Percentiles rank a stretch among this genome's conserved stretches.
Conservation (phyloP, 345 rosid genomes). For the Eucalyptus curtisii region DNA sequence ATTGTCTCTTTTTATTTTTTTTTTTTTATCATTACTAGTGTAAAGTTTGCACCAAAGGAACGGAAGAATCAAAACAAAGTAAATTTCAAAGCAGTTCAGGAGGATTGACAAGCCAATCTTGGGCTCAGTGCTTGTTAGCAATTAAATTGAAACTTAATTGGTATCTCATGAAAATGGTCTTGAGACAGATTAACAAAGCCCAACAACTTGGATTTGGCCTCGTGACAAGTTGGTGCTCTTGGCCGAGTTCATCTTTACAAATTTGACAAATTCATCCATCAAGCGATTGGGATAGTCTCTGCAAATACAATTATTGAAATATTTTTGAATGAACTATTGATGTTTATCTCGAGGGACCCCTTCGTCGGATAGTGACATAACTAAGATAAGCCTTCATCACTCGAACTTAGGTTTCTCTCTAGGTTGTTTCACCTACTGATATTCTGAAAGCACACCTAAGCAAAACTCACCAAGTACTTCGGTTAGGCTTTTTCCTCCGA, state of each 20-base stretch:
- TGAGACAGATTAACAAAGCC: accelerated
- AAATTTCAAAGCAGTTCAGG: background rate
- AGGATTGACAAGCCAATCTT: too few species aligned
- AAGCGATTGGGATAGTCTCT: accelerated
- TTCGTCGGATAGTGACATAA: accelerated
- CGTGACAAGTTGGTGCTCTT: accelerated
- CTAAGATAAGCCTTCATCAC: background rate
- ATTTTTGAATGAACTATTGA: accelerated
- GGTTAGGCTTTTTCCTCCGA: accelerated
- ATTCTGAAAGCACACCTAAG: accelerated
- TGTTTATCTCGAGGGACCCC: accelerated
- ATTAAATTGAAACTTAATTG: too few species aligned
- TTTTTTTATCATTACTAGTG: too few species aligned
- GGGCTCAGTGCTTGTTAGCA: accelerated
- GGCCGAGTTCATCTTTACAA: accelerated
- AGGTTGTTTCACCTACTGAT: too few species aligned
- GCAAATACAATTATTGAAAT: accelerated
- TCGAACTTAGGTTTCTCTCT: accelerated
- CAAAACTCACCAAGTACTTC: background rate
- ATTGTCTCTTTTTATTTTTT: accelerated
- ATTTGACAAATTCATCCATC: accelerated
- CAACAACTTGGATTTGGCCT: background rate
- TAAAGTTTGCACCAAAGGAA: background rate
- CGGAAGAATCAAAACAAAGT: background rate
- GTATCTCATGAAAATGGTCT: accelerated